A percentile compares a stretch with the other conserved stretches of the same genome.
These are phyloP conservation scores for Nakazawaea anatomiae DNA, from an alignment of 805 yeast genomes.

Conservation along the genomic window DNA sequence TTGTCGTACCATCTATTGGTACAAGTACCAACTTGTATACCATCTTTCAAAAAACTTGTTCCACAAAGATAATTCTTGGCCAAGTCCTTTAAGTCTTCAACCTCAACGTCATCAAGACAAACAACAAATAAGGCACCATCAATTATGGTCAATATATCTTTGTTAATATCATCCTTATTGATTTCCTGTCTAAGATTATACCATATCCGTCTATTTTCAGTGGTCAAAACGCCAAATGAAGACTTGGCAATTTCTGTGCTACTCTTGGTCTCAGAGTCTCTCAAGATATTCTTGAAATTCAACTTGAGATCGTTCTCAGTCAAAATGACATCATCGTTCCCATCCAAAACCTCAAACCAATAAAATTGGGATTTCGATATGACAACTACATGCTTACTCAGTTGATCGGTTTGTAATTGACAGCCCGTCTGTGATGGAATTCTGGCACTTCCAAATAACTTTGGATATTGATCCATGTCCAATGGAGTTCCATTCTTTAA, in stretches of 20 bases:
- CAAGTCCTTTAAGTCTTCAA: conserved; percentile 56
- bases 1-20: conserved; percentile 95
- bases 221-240: conserved; percentile 84
- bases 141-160: conserved; percentile 65
- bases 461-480: conserved; percentile 89
- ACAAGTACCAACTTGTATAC: conserved; percentile 90
- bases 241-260: conserved; percentile 60
- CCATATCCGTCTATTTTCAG: conserved; percentile 88
- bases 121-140: conserved; percentile 81
- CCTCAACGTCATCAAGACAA: conserved; percentile 74
- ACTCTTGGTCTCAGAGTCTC: conserved; percentile 56
- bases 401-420: conserved; percentile 72
- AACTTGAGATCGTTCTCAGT: conserved; percentile 69
- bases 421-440: conserved; percentile 82
- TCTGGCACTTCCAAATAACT: conserved; percentile 82
- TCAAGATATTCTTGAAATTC: conserved; percentile 70
- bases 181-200: conserved; percentile 61
- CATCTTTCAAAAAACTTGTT: conserved; percentile 67
- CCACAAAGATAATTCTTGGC: conserved; percentile 89
- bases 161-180: conserved; percentile 40
- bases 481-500: conserved; percentile 57
- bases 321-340: conserved; percentile 61
- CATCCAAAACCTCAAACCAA: conserved; percentile 90
- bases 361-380: conserved; percentile 83
- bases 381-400: conserved; percentile 77